Evolutionary conservation across 768 basidiomycete genomes (phyloP), one percentile per base, ranked within the genome.

Genomic region (Xerocomellus amylosporus): DNA sequence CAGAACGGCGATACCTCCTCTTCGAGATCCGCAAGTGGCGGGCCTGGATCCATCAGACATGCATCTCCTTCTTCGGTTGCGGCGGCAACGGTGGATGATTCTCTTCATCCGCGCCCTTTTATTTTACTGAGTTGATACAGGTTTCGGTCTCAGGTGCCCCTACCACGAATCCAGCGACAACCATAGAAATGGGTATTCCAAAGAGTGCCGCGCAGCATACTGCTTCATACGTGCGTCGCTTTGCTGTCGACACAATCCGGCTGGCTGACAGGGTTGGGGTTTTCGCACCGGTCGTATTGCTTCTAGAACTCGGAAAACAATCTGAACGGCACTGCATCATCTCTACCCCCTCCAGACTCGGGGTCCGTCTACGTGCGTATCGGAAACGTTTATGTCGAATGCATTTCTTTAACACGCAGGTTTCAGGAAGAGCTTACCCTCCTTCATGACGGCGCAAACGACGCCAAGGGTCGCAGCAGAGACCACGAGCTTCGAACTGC

Each of bases 401-500:
- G 2, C 22, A 34, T 28, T 15, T 20, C 15, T 33, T 50, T 49
- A 40, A 53, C 14, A 9, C 15, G 19, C 20, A 0, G 17, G 9
- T 46, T 45, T 36, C 49, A 71, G 69, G 69, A 71, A 6, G 72
- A 73, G 40, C 64, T 74, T 1, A 57, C 58, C 2, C 70, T 73
- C 7, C 61, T 73, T 14, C 68, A 71, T 17, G 67, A 73, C 24
- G 44, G 41, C 12, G 12, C 52, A 3, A 55, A 46, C 28, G 63
- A 64, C 33, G 10, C 49, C 4, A 58, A 62, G 6, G 65, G 63
- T 3, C 59, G 68, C 3, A 71, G 67, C 22, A 67, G 58, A 17
- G 72, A 72, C 8, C 71, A 71, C 2, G 70, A 71, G 4, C 53
- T 72, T 3, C 56, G 58, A 13, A 83, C 82, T 0, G 79, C 83